phyloP scores from a whole-genome alignment of 2,329 filamentous ascomycete genomes.

The Penicillium crustosum region DNA sequence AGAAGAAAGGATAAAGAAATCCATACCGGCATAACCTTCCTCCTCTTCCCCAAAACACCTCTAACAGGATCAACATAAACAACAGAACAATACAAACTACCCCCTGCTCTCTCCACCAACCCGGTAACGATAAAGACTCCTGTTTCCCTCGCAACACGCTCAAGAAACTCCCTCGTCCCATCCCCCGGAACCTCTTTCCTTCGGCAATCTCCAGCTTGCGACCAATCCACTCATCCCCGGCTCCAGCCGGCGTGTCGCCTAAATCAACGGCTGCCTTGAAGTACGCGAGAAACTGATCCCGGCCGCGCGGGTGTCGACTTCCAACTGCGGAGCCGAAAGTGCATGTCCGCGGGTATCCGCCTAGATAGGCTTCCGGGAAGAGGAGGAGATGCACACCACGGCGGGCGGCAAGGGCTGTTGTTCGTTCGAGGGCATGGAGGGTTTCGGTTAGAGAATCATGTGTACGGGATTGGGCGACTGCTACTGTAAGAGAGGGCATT shows the following conservation, averaged over 20 bases:
- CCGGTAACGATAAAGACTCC: slow-evolving; percentile 75
- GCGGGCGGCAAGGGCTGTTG: slow-evolving; percentile 62
- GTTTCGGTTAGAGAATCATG: slow-evolving; percentile 32
- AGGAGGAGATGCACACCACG: slow-evolving; percentile 68
- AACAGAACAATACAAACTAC: slow-evolving; percentile 78
- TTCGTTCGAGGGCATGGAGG: slow-evolving; percentile 62
- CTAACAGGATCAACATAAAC: slow-evolving; percentile 75
- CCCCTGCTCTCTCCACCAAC: slow-evolving; percentile 75
- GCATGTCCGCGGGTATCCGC: slow-evolving; percentile 87
- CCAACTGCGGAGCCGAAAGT: slow-evolving; percentile 75
- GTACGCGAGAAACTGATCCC: slow-evolving; percentile 81
- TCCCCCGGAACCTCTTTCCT: slow-evolving; percentile 2
- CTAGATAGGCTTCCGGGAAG: slow-evolving; percentile 87
- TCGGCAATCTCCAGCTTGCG: not conserved
- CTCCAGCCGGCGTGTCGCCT: not conserved
- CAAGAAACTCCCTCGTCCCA: not conserved
- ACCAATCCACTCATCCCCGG: not conserved
- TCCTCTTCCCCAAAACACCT: slow-evolving; percentile 76
- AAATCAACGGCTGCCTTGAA: slow-evolving; percentile 1
- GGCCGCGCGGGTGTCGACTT: slow-evolving; percentile 63
- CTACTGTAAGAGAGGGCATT: slow-evolving; percentile 5
- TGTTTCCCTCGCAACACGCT: slow-evolving; percentile 1
- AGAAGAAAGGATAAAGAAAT: not conserved
- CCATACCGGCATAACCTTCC: slow-evolving; percentile 84
- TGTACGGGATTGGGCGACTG: slow-evolving; percentile 2